Conservation (phyloP, 139 green algal genomes). For the Nannochloris sp. region DNA sequence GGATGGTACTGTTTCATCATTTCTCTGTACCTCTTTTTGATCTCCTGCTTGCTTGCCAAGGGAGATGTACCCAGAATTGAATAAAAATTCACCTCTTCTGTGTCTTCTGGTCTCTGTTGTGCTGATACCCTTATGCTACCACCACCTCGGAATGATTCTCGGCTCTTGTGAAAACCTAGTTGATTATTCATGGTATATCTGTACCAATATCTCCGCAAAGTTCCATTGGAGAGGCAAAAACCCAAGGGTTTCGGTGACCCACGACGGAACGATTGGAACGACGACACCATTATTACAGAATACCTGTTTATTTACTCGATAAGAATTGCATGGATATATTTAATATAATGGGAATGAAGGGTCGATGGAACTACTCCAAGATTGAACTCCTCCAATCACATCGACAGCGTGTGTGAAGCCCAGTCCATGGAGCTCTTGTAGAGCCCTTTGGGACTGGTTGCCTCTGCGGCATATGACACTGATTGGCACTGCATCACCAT, state of each 20-base stretch:
- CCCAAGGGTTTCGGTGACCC: no score
- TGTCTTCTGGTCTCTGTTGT: not conserved
- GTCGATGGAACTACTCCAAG: slow-evolving; percentile 48
- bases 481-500: slow-evolving; percentile 20
- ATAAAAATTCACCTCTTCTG: not conserved
- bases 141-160: no score
- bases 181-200: no score
- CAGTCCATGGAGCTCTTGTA: slow-evolving; percentile 42
- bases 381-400: slow-evolving; percentile 68
- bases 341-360: slow-evolving; percentile 15
- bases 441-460: slow-evolving; percentile 85
- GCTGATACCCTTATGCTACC: no score
- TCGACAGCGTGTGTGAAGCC: slow-evolving; percentile 57
- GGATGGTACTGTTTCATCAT: slow-evolving; percentile 30
- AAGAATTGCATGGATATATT: not conserved
- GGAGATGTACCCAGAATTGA: slow-evolving; percentile 12
- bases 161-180: no score
- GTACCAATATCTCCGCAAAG: no score
- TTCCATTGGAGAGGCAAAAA: no score
- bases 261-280: no score
- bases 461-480: slow-evolving; percentile 83
- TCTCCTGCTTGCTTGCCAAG: slow-evolving; percentile 13
- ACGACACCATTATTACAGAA: no score
- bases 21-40: slow-evolving; percentile 15
- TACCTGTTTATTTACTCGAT: no score